A percentile compares a stretch with the other conserved stretches of the same genome.
phyloP scores from a whole-genome alignment of 495 filamentous ascomycete genomes.

The Margaritispora aquatica region DNA sequence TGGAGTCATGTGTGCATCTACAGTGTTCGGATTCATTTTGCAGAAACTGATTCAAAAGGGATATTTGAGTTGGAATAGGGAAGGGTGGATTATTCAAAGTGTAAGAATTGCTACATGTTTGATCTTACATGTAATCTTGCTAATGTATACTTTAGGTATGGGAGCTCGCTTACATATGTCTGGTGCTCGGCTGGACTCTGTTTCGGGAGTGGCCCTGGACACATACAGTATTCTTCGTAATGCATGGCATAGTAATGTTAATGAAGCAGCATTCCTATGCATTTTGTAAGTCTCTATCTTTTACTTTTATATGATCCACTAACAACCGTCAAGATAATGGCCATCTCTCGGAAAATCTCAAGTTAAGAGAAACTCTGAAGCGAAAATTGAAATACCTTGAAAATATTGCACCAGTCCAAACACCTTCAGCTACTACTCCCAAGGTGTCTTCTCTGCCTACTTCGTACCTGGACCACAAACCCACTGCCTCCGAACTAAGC shows the following conservation, averaged over 20 bases:
- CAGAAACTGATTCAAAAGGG: slow-evolving; percentile 49
- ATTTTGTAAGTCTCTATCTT: slow-evolving; percentile 34
- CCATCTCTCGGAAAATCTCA: slow-evolving; percentile 55
- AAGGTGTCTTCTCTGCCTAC: slow-evolving; percentile 30
- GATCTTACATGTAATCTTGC: neutral
- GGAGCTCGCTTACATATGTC: slow-evolving; percentile 54
- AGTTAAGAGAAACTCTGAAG: slow-evolving; percentile 35
- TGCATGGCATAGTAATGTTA: slow-evolving; percentile 63
- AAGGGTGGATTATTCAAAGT: slow-evolving; percentile 65
- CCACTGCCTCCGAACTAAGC: slow-evolving; percentile 30
- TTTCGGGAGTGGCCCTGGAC: slow-evolving; percentile 73
- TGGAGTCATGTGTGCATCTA: slow-evolving; percentile 54
- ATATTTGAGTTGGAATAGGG: slow-evolving; percentile 53
- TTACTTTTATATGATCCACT: neutral
- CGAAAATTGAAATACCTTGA: slow-evolving; percentile 39
- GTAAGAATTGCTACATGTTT: slow-evolving; percentile 21
- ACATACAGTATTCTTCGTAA: slow-evolving; percentile 61
- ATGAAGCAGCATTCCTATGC: slow-evolving; percentile 79
- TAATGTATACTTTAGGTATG: no score
- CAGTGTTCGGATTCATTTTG: slow-evolving; percentile 50
- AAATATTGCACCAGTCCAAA: slow-evolving; percentile 21
- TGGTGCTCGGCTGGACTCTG: slow-evolving; percentile 52
- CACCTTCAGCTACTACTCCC: slow-evolving; percentile 31
- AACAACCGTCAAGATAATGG: slow-evolving; percentile 47
- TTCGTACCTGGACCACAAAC: slow-evolving; percentile 31